Evolutionary conservation across 768 basidiomycete genomes (phyloP).

Genomic region (Tricholoma terreum): DNA sequence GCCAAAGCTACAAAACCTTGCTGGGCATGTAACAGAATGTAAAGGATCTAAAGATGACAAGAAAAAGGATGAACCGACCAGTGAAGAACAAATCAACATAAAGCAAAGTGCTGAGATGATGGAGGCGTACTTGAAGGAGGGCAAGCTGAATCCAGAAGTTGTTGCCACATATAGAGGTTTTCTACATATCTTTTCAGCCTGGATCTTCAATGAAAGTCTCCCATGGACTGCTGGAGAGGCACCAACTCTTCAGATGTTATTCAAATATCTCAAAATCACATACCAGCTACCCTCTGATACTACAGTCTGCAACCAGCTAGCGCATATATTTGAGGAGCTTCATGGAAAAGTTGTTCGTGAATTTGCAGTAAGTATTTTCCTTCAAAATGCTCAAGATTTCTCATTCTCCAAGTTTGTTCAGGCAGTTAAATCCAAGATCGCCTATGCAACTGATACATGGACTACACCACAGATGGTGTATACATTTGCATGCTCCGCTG

Average conservation of each 20-base stretch:
- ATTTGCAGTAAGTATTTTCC: constrained; percentile 12
- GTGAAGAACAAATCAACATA: constrained; percentile 10
- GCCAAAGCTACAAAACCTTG: constrained; percentile 25
- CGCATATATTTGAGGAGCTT: constrained; percentile 18
- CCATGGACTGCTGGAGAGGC: constrained; percentile 29
- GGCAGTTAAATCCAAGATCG: not conserved
- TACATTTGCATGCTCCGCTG: not conserved
- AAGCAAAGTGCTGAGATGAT: constrained; percentile 22
- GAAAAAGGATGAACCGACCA: not conserved
- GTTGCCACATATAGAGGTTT: constrained; percentile 25
- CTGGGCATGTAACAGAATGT: constrained; percentile 20
- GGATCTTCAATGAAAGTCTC: constrained; percentile 29
- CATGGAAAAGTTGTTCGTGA: constrained; percentile 20
- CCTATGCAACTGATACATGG: constrained; percentile 1
- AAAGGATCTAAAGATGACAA: constrained; percentile 5
- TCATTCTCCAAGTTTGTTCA: not conserved
- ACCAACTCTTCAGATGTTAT: constrained; percentile 13
- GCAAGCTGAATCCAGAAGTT: constrained; percentile 28
- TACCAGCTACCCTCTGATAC: constrained; percentile 20
- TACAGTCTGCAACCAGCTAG: constrained; percentile 21
- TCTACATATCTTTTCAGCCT: constrained; percentile 26
- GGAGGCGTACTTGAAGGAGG: constrained; percentile 27
- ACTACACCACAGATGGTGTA: not conserved
- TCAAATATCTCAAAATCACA: constrained; percentile 21
- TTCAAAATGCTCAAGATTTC: not conserved